These are phyloP conservation scores for Lyophyllum semitale DNA, from an alignment of 768 basidiomycete genomes.

Conservation along the genomic window DNA sequence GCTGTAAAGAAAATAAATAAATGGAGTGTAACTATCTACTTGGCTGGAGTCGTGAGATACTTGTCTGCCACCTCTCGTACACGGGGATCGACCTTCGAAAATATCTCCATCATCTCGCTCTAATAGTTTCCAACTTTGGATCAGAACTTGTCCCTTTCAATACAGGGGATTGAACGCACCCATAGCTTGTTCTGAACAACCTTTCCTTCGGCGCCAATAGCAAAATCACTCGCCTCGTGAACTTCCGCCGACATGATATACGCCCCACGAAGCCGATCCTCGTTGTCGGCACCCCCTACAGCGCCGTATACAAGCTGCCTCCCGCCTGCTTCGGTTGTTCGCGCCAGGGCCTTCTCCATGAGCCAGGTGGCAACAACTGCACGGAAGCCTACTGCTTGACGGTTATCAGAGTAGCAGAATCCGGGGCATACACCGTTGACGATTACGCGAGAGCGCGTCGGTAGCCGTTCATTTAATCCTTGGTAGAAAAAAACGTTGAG, in stretches of 20 bases:
- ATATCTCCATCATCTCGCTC: constrained; percentile 13
- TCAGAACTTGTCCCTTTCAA: not conserved
- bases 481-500: constrained; percentile 42
- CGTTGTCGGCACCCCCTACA: constrained; percentile 8
- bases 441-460: constrained; percentile 27
- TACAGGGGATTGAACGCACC: constrained; percentile 7
- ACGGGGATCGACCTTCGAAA: constrained; percentile 11
- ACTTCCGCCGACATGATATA: constrained; percentile 12
- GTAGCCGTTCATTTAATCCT: constrained; percentile 32
- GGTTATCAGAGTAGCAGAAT: constrained; percentile 38
- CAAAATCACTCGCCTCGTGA: constrained; percentile 15
- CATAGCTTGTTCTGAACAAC: constrained; percentile 15
- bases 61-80: constrained; percentile 4
- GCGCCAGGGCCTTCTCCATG: constrained; percentile 32
- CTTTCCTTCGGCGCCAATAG: constrained; percentile 4
- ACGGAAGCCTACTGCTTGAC: constrained; percentile 22
- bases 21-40: too few species aligned
- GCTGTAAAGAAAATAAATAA: too few species aligned
- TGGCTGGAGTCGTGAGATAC: constrained; percentile 3
- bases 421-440: constrained; percentile 43
- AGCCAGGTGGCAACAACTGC: constrained; percentile 18
- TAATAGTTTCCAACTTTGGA: not conserved
- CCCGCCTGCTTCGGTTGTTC: constrained; percentile 15
- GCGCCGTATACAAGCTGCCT: constrained; percentile 17
- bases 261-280: constrained; percentile 14